Conservation (phyloP, 176 grass and related monocot genomes). For the Rhynchospora tenuis region DNA sequence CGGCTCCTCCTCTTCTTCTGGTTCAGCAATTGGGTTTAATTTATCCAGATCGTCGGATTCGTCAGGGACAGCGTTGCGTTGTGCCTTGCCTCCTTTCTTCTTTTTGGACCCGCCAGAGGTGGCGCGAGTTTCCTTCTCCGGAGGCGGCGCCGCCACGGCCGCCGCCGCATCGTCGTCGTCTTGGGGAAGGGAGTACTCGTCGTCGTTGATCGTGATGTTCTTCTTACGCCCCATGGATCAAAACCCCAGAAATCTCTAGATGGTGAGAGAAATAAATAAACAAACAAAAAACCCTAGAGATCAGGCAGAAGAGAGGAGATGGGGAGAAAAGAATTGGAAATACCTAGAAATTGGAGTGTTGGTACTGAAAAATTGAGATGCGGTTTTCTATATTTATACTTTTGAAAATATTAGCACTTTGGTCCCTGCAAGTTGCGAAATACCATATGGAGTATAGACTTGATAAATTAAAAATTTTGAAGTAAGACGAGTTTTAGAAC, state of each 20-base stretch:
- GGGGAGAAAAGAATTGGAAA: not conserved
- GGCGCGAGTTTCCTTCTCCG: conserved; percentile 36
- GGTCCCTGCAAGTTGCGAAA: not conserved
- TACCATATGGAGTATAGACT: not conserved
- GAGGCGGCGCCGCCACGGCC: conserved; percentile 11
- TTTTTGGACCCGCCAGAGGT: conserved; percentile 56
- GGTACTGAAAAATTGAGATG: not conserved
- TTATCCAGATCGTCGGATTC: conserved; percentile 36
- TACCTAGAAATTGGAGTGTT: not conserved
- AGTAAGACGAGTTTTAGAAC: too few species aligned
- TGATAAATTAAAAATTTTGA: too few species aligned
- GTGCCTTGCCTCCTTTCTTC: conserved; percentile 57
- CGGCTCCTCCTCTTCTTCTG: conserved; percentile 54
- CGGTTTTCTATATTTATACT: not conserved
- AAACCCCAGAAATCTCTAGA: conserved; percentile 1
- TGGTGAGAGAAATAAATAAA: not conserved
- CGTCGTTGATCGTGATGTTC: conserved; percentile 75
- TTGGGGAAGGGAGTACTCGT: conserved; percentile 84
- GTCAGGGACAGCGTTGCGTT: conserved; percentile 22
- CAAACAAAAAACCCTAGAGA: not conserved
- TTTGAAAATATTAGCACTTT: not conserved
- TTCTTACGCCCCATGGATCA: conserved; percentile 88
- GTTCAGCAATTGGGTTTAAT: not conserved
- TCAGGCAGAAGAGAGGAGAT: not conserved
- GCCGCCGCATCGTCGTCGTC: conserved; percentile 33